These are phyloP conservation scores for Erythrophleum ivorense DNA, from an alignment of 331 rosid genomes.

Conservation along the genomic window DNA sequence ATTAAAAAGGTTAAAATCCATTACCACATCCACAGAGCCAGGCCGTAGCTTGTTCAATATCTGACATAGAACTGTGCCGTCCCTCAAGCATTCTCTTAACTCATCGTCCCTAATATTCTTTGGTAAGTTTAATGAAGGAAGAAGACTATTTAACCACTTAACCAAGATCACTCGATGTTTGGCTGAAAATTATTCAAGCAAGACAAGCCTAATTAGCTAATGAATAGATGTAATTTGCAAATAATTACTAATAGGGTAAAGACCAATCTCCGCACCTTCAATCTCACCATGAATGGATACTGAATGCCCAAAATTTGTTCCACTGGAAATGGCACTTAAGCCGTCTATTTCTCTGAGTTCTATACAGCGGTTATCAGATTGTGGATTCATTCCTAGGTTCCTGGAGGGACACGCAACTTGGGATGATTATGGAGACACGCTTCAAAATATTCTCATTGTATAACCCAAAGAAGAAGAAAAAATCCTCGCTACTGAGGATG, in stretches of 20 bases:
- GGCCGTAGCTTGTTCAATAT: conserved; percentile 65
- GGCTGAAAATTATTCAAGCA: conserved; percentile 53
- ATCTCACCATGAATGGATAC: conserved; percentile 37
- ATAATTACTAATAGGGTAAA: conserved; percentile 24
- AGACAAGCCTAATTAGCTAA: background rate
- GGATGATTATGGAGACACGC: conserved; percentile 19
- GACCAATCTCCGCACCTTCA: conserved; percentile 39
- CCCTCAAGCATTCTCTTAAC: conserved; percentile 63
- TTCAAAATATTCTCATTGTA: conserved; percentile 6
- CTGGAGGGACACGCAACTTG: conserved; percentile 40
- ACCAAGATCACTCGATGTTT: conserved; percentile 58
- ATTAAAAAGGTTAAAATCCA: conserved; percentile 22
- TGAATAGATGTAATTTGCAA: conserved; percentile 23
- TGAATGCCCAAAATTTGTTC: conserved; percentile 25
- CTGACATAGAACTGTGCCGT: conserved; percentile 65
- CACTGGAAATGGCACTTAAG: conserved; percentile 37
- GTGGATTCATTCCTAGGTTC: conserved; percentile 56
- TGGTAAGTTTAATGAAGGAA: conserved; percentile 60
- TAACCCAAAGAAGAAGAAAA: conserved; percentile 14
- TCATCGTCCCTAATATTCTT: conserved; percentile 61
- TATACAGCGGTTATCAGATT: conserved; percentile 31
- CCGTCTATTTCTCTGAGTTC: conserved; percentile 41
- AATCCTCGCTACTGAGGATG: background rate
- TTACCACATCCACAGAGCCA: conserved; percentile 64
- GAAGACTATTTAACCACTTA: conserved; percentile 63